These are phyloP conservation scores for Alternaria sp. DNA, from an alignment of 2,329 filamentous ascomycete genomes.

Conservation along the genomic window DNA sequence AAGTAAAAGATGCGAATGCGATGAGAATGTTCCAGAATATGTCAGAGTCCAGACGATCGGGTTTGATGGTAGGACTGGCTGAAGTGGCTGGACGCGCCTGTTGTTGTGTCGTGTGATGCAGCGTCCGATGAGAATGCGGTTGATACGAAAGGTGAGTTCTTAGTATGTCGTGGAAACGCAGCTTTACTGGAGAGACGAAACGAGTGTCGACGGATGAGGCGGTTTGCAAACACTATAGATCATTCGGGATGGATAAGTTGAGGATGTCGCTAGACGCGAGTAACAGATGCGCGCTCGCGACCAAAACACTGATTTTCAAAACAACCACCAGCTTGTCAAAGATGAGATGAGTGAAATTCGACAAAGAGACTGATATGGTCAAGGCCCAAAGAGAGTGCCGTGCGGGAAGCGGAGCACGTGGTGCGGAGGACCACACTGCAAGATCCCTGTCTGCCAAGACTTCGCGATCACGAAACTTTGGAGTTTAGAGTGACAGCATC, in stretches of 20 bases:
- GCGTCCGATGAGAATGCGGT: not conserved
- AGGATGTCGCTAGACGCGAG: not conserved
- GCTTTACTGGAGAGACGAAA: not conserved
- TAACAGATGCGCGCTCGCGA: not conserved
- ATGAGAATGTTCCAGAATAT: not conserved
- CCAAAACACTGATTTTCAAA: not conserved
- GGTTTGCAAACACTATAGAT: not conserved
- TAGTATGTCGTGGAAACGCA: not conserved
- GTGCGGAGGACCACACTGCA: slow-evolving; percentile 7
- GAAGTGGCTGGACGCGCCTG: not conserved
- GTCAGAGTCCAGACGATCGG: not conserved
- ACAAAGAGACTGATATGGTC: not conserved
- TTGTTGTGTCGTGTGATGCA: not conserved
- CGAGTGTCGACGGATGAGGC: not conserved
- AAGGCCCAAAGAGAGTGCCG: not conserved
- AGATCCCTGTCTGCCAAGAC: slow-evolving; percentile 43
- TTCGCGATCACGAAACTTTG: slow-evolving; percentile 40
- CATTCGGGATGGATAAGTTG: slow-evolving; percentile 1
- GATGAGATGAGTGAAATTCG: slow-evolving; percentile 4
- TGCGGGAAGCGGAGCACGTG: slow-evolving; percentile 20
- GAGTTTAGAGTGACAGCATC: slow-evolving; percentile 20
- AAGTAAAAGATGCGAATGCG: not conserved
- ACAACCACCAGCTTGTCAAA: not conserved
- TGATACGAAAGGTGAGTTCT: not conserved
- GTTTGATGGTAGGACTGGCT: not conserved